A percentile compares a stretch with the other conserved stretches of the same genome.
phyloP scores from a whole-genome alignment of 495 filamentous ascomycete genomes.

The Emericellopsis terricola region DNA sequence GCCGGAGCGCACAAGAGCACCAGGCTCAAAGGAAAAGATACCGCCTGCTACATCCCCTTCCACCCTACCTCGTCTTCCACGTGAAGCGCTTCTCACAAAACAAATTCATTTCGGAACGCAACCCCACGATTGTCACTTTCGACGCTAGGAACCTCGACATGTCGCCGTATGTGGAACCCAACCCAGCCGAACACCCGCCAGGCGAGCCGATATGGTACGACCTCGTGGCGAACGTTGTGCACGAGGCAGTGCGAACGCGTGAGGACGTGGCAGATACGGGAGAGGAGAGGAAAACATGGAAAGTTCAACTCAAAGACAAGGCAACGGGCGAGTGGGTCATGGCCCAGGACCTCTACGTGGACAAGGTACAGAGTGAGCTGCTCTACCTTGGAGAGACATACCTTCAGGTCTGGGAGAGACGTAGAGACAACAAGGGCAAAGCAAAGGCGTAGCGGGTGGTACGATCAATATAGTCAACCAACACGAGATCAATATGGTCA shows the following conservation, averaged over 20 bases:
- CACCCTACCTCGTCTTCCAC: conserved; percentile 84
- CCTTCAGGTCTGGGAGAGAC: conserved; percentile 89
- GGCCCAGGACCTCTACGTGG: conserved; percentile 86
- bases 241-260: conserved; percentile 65
- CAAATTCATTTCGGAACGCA: conserved; percentile 88
- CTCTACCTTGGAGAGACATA: conserved; percentile 87
- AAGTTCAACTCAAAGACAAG: conserved; percentile 44
- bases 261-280: conserved; percentile 61
- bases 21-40: conserved; percentile 72
- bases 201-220: conserved; percentile 91
- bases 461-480: no score
- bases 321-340: conserved; percentile 72
- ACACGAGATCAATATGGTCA: conserved; percentile 1
- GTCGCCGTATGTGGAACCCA: conserved; percentile 57
- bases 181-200: conserved; percentile 30
- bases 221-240: conserved; percentile 87
- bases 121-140: conserved; percentile 96
- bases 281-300: conserved; percentile 72
- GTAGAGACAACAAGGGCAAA: conserved; percentile 28
- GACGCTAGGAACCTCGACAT: conserved; percentile 69
- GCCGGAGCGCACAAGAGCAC: conserved; percentile 71
- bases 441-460: conserved; percentile 12
- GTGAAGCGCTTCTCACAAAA: conserved; percentile 94
- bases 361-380: conserved; percentile 67
- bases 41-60: conserved; percentile 78